phyloP scores from a whole-genome alignment of 441 rosid genomes.

The Biscutella laevigata region DNA sequence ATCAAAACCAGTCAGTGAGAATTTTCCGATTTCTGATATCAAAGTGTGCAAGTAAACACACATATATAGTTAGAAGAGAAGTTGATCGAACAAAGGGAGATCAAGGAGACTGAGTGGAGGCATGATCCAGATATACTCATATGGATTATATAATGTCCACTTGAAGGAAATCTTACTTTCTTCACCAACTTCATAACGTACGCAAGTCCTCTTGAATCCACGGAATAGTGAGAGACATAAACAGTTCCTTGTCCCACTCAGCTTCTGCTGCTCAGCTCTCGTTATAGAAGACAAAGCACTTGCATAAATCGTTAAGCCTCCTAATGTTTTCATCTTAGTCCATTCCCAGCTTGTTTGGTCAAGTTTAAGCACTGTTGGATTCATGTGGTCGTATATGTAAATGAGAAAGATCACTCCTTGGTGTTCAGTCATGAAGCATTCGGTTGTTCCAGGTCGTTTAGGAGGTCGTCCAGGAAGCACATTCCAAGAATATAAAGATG shows the following conservation, averaged over 20 bases:
- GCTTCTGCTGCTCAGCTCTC: slow-evolving; percentile 18
- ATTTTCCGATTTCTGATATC: no score
- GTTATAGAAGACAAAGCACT: slow-evolving; percentile 17
- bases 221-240: slow-evolving; percentile 17
- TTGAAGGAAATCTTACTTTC: background rate
- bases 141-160: background rate
- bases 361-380: slow-evolving; percentile 14
- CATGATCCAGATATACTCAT: slow-evolving; percentile 15
- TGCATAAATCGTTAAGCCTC: slow-evolving; percentile 19
- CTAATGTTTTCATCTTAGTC: slow-evolving; percentile 16
- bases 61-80: no score
- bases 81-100: slow-evolving; percentile 1
- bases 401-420: slow-evolving; percentile 17
- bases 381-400: slow-evolving; percentile 10
- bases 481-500: background rate
- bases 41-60: background rate
- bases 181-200: slow-evolving; percentile 4
- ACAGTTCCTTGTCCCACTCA: slow-evolving; percentile 11
- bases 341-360: background rate
- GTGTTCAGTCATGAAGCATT: slow-evolving; percentile 18
- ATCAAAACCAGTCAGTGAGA: no score
- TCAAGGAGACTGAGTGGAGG: slow-evolving; percentile 5
- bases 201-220: slow-evolving; percentile 22
- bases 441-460: background rate
- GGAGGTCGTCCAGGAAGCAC: background rate